A percentile compares a stretch with the other conserved stretches of the same genome.
Evolutionary conservation across 805 yeast genomes (phyloP).

Genomic region (Candida ficus): DNA sequence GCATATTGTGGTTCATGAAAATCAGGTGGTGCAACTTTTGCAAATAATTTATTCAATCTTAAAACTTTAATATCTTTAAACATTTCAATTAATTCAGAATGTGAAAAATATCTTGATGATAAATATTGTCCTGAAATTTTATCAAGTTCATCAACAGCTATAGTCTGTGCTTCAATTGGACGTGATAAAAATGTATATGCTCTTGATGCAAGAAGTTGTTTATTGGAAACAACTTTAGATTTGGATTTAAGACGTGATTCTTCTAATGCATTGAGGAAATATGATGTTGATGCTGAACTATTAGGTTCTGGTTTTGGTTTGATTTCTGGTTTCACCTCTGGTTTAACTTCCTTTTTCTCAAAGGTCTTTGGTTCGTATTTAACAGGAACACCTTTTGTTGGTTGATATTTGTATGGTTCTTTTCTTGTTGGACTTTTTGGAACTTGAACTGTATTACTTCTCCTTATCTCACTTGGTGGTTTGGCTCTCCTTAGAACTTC

Average conservation of each 20-base stretch:
- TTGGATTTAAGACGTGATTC: constrained; percentile 22
- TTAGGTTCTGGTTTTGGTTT: too few relatives aligned
- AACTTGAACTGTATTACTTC: too few relatives aligned
- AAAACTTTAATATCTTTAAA: constrained; percentile 49
- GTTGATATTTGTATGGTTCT: too few relatives aligned
- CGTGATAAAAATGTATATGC: constrained; percentile 34
- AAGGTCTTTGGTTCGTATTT: too few relatives aligned
- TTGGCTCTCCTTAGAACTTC: too few relatives aligned
- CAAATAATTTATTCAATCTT: constrained; percentile 52
- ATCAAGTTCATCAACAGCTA: constrained; percentile 36
- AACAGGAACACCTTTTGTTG: too few relatives aligned
- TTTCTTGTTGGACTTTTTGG: too few relatives aligned
- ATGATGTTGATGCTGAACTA: constrained; percentile 26
- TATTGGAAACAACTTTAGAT: constrained; percentile 16
- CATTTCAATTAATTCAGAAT: constrained; percentile 29
- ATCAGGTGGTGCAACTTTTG: constrained; percentile 64
- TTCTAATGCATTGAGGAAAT: constrained; percentile 29
- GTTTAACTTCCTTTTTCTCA: too few relatives aligned
- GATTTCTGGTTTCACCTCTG: too few relatives aligned
- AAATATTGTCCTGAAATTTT: constrained; percentile 39
- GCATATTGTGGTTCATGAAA: constrained; percentile 63
- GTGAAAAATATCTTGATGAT: constrained; percentile 41
- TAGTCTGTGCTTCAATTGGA: constrained; percentile 16
- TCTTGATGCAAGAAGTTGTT: too few relatives aligned
- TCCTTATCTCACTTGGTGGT: too few relatives aligned